Base-by-base conservation (phyloP, 495 filamentous ascomycete genomes). In the Neurospora hispaniola region DNA sequence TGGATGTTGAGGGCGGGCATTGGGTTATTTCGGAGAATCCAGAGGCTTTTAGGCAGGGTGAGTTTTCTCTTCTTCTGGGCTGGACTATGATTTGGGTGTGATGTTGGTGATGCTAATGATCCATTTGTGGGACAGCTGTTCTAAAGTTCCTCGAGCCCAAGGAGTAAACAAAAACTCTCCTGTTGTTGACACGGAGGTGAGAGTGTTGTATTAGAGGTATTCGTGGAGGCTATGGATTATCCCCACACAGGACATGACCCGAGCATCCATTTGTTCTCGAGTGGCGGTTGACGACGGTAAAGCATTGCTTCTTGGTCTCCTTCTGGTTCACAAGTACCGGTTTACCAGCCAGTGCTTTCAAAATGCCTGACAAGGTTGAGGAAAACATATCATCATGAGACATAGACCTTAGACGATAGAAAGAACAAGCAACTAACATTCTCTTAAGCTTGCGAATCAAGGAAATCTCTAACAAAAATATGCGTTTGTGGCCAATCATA, bases 11-110 rank as follows among this genome's bases (percentile, higher is more conserved):
- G 23, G 88, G 91, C 6, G 96, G 96, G 0, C 96, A 99, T 79
- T 98, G 96, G 96, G 84, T 99, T 0, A 95, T 96, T 75, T 93
- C 92, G 11, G 95, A 98, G 85, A 92, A 94, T 72, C 96, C 96
- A 0, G 91, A 96, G 79, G 90, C 84, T 4, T 99, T 99, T 78
- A 86, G 91, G 78, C 84, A 89, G 85, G 91, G 93, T 96, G 80
- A 81, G 88, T 80, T 14, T 70, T 70, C 42, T 42, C 27, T 68
- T 62, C 39, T 38, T 38, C 35, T 6, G 35, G 35, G 5, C 35
- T 38, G 35, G 5, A 39, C 39, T 16, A 6, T 31, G 31, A 12
- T 43, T 46, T 44, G 40, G 18, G 66, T 42, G 39, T 42, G 39
- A 35, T n/a, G 38, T 71, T 23, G 23, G 46, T 8, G 7, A 39